Percentiles rank a stretch among this genome's conserved stretches.
phyloP scores from a whole-genome alignment of 2,329 filamentous ascomycete genomes.

The Fusarium zealandicum region DNA sequence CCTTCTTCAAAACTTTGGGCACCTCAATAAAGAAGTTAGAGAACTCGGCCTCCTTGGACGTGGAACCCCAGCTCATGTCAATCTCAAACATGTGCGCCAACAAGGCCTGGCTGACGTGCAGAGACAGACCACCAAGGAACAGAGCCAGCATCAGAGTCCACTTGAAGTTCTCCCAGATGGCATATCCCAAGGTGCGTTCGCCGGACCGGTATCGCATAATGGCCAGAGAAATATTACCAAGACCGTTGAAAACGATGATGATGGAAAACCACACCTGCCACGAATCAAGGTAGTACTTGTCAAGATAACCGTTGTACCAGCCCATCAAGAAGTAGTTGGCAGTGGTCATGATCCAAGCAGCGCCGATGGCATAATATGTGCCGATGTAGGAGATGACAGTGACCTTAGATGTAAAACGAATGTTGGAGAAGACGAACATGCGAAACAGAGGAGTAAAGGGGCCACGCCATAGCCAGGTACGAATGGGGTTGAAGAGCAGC shows the following conservation, averaged over 20 bases:
- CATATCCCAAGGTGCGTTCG: constrained; percentile 65
- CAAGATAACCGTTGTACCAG: constrained; percentile 78
- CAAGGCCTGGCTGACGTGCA: constrained; percentile 82
- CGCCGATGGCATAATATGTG: constrained; percentile 81
- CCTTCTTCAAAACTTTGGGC: constrained; percentile 77
- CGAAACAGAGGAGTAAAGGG: constrained; percentile 83
- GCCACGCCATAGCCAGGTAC: constrained; percentile 74
- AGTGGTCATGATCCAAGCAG: constrained; percentile 76
- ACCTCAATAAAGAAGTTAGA: constrained; percentile 88
- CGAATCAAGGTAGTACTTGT: constrained; percentile 81
- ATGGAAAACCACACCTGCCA: constrained; percentile 85
- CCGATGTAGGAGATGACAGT: constrained; percentile 80
- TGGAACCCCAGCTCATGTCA: constrained; percentile 86
- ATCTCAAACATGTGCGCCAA: constrained; percentile 85
- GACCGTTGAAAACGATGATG: constrained; percentile 77
- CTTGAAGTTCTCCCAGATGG: constrained; percentile 71
- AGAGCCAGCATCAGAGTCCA: constrained; percentile 78
- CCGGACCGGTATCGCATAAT: constrained; percentile 76
- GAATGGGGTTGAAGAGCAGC: constrained; percentile 79
- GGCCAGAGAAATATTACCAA: constrained; percentile 76
- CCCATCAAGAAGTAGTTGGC: constrained; percentile 79
- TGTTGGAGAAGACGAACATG: constrained; percentile 74
- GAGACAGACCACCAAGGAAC: constrained; percentile 81
- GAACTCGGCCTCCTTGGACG: constrained; percentile 81
- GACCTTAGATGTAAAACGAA: constrained; percentile 77